Evolutionary conservation across 805 yeast genomes (phyloP).

Genomic region (Ogataea haglerorum): DNA sequence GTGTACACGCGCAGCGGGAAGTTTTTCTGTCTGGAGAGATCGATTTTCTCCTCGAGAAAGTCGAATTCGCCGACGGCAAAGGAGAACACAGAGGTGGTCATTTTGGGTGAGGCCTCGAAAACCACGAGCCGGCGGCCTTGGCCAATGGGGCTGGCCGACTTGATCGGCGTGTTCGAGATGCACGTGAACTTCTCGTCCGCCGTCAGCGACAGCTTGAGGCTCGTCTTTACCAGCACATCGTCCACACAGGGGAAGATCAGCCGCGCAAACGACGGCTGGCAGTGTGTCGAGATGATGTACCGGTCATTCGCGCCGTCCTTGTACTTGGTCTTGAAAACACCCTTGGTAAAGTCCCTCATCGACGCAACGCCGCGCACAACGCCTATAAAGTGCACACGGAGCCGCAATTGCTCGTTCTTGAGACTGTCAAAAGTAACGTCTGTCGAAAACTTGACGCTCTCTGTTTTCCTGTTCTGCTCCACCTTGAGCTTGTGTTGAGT

Average conservation of each 20-base stretch:
- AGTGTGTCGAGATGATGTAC: slow-evolving; percentile 63
- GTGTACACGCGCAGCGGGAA: slow-evolving; percentile 55
- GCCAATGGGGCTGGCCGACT: slow-evolving; percentile 14
- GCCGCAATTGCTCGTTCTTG: slow-evolving; percentile 1
- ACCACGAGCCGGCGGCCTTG: slow-evolving; percentile 32
- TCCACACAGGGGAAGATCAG: slow-evolving; percentile 67
- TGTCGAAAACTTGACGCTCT: slow-evolving; percentile 32
- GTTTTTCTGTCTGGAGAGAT: slow-evolving; percentile 22
- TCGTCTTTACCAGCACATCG: slow-evolving; percentile 54
- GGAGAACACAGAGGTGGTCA: slow-evolving; percentile 63
- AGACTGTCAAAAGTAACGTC: slow-evolving; percentile 24
- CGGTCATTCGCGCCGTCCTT: slow-evolving; percentile 52
- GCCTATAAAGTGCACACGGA: slow-evolving; percentile 45
- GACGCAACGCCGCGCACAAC: slow-evolving; percentile 49
- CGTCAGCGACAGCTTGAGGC: slow-evolving; percentile 47
- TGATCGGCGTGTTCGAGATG: slow-evolving; percentile 46
- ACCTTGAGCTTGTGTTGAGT: slow-evolving; percentile 16
- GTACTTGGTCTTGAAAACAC: slow-evolving; percentile 67
- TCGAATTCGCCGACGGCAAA: slow-evolving; percentile 70
- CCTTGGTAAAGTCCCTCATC: slow-evolving; percentile 54
- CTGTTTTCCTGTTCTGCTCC: slow-evolving; percentile 38
- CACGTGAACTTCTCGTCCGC: slow-evolving; percentile 46
- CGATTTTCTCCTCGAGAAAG: slow-evolving; percentile 37
- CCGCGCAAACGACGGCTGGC: slow-evolving; percentile 66
- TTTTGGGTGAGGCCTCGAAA: slow-evolving; percentile 55